phyloP scores from a whole-genome alignment of 2,329 filamentous ascomycete genomes.

The Didymella sp. region DNA sequence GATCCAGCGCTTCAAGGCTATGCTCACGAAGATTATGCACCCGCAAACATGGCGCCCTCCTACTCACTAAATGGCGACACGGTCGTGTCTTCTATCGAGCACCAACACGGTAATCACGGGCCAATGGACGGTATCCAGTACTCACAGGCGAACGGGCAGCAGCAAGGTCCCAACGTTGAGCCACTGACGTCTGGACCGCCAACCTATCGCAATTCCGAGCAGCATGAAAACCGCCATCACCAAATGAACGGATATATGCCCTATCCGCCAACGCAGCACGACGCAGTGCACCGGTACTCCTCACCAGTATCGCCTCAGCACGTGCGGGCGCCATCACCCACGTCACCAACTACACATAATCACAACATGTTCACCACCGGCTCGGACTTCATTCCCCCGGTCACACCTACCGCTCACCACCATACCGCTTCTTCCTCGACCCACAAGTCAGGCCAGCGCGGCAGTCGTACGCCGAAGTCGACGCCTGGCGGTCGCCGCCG shows the following conservation, averaged over 20 bases:
- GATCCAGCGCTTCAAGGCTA: constrained; percentile 40
- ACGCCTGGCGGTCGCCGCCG: constrained; percentile 30
- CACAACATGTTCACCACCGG: constrained; percentile 35
- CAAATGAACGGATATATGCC: constrained; percentile 23
- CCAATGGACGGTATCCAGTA: constrained; percentile 13
- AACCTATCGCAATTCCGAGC: constrained; percentile 9
- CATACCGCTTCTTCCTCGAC: constrained; percentile 22
- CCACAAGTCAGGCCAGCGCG: constrained; percentile 31
- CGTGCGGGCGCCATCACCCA: constrained; percentile 23
- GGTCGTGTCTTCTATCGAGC: constrained; percentile 47
- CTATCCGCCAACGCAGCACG: constrained; percentile 15
- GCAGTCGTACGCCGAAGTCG: constrained; percentile 42
- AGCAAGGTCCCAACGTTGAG: constrained; percentile 32
- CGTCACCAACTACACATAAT: constrained; percentile 25
- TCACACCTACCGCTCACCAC: constrained; percentile 10
- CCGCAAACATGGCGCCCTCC: constrained; percentile 22
- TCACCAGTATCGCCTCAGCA: constrained; percentile 34
- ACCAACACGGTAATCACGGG: constrained; percentile 25
- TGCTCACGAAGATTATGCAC: constrained; percentile 25
- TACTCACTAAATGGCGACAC: constrained; percentile 34
- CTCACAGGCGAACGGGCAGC: constrained; percentile 15
- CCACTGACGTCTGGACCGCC: constrained; percentile 39
- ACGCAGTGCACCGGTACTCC: constrained; percentile 22
- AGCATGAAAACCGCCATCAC: constrained; percentile 17
- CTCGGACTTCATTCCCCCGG: constrained; percentile 34